Percentiles rank a stretch among this genome's conserved stretches.
Evolutionary conservation across 2,329 filamentous ascomycete species (phyloP).

Genomic region (Mycogone perniciosa): DNA sequence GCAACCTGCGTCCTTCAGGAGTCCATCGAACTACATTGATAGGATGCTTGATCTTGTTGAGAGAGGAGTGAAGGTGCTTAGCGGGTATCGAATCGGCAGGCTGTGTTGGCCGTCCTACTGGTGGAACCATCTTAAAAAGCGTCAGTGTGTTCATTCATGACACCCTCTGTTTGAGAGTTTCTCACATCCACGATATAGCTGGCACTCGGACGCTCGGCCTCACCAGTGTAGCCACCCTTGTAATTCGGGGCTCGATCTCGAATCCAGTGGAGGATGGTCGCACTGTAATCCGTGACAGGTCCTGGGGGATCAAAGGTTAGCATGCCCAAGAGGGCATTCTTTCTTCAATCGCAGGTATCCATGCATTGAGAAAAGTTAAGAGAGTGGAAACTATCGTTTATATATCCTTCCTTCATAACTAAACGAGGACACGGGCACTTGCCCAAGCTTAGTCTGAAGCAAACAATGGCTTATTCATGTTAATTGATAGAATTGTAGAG

Average conservation of each 20-base stretch:
- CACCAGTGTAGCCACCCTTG: constrained; percentile 63
- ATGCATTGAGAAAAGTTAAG: not conserved
- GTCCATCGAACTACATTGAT: constrained; percentile 98
- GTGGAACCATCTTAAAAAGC: constrained; percentile 69
- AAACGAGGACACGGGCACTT: not conserved
- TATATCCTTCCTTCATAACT: not conserved
- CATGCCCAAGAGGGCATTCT: not conserved
- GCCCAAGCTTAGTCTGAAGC: not conserved
- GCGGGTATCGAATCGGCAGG: constrained; percentile 84
- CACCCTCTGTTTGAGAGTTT: not conserved
- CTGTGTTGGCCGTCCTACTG: constrained; percentile 64
- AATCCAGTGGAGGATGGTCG: constrained; percentile 88
- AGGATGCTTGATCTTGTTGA: constrained; percentile 97
- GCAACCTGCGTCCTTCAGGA: constrained; percentile 81
- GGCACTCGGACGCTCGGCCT: constrained; percentile 75
- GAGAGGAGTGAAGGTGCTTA: constrained; percentile 94
- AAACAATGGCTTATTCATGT: not conserved
- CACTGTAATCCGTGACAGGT: constrained; percentile 87
- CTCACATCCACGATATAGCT: constrained; percentile 84
- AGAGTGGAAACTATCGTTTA: not conserved
- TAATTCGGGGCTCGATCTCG: constrained; percentile 65
- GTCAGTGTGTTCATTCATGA: constrained; percentile 14
- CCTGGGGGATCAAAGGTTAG: constrained; percentile 42
- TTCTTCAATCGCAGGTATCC: not conserved
- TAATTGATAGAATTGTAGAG: no score